Evolutionary conservation across 768 basidiomycete genomes (phyloP).

Genomic region (Lactarius vividus): DNA sequence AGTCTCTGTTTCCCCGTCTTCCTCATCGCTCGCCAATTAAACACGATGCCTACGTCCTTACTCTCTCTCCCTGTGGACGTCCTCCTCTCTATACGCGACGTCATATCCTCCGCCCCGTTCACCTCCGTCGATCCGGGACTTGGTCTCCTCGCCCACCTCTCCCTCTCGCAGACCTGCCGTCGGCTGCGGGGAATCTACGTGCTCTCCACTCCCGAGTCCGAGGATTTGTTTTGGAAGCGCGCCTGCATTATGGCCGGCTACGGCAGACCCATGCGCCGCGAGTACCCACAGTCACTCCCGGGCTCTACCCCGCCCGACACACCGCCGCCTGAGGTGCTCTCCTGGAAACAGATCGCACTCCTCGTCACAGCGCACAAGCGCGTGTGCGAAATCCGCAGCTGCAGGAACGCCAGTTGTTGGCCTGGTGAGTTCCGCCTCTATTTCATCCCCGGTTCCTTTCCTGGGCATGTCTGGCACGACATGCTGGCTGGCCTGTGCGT

Average conservation of each 20-base stretch:
- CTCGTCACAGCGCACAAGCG: slow-evolving; percentile 24
- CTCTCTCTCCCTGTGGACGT: slow-evolving; percentile 26
- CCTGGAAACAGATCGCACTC: slow-evolving; percentile 27
- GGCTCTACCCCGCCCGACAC: neutral
- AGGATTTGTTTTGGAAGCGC: slow-evolving; percentile 26
- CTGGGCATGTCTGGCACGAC: neutral
- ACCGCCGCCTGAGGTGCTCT: slow-evolving; percentile 13
- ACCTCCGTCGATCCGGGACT: slow-evolving; percentile 18
- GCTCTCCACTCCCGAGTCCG: slow-evolving; percentile 20
- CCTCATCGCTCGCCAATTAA: neutral
- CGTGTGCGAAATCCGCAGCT: slow-evolving; percentile 28
- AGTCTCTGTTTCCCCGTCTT: neutral
- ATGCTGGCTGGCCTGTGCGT: neutral
- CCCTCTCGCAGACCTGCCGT: slow-evolving; percentile 25
- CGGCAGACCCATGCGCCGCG: slow-evolving; percentile 28
- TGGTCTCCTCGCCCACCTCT: slow-evolving; percentile 24
- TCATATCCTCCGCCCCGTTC: slow-evolving; percentile 22
- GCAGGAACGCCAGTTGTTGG: slow-evolving; percentile 26
- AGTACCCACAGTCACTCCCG: slow-evolving; percentile 17
- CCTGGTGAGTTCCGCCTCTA: slow-evolving; percentile 22
- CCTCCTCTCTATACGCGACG: slow-evolving; percentile 28
- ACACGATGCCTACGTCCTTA: slow-evolving; percentile 10
- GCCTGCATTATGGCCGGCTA: slow-evolving; percentile 23
- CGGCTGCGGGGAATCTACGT: slow-evolving; percentile 21
- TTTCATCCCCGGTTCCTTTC: neutral